phyloP scores from a whole-genome alignment of 2,329 filamentous ascomycete genomes.

The Penicillium sp. region DNA sequence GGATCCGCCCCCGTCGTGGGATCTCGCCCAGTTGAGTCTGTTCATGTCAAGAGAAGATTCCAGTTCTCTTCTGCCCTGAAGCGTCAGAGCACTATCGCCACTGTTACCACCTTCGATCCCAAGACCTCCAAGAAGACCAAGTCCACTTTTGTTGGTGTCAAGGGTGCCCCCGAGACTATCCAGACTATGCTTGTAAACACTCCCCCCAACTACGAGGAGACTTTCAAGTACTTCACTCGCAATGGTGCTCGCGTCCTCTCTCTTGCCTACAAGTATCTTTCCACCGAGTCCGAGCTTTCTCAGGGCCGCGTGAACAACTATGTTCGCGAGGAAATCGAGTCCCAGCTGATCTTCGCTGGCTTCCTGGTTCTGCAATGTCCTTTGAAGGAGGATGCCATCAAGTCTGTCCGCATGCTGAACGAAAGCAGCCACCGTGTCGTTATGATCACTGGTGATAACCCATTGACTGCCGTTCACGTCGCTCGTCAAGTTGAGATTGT shows the following conservation, averaged over 20 bases:
- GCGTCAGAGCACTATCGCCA: conserved; percentile 91
- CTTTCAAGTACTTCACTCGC: conserved; percentile 95
- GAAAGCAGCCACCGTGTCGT: conserved; percentile 98
- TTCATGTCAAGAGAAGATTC: conserved; percentile 95
- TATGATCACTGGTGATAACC: conserved; percentile 99
- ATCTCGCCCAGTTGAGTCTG: conserved; percentile 62
- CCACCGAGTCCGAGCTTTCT: conserved; percentile 77
- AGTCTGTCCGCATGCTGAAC: conserved; percentile 94
- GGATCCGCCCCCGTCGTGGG: conserved; percentile 42
- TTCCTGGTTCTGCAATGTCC: conserved; percentile 96
- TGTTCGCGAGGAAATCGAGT: conserved; percentile 89
- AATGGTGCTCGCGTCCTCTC: conserved; percentile 93
- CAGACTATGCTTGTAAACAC: conserved; percentile 84
- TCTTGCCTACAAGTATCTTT: conserved; percentile 89
- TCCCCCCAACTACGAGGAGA: conserved; percentile 91
- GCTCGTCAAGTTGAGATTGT: conserved; percentile 96
- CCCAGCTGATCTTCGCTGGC: conserved; percentile 82
- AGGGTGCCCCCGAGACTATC: conserved; percentile 96
- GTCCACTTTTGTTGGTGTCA: conserved; percentile 91
- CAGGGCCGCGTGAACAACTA: conserved; percentile 87
- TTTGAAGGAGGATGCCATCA: conserved; percentile 92
- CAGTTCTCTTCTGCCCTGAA: conserved; percentile 97
- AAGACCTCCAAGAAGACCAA: conserved; percentile 74
- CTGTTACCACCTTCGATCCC: conserved; percentile 70
- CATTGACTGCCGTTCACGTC: conserved; percentile 92